Base-by-base conservation (phyloP, 768 basidiomycete species). In the Boletellus emodensis region DNA sequence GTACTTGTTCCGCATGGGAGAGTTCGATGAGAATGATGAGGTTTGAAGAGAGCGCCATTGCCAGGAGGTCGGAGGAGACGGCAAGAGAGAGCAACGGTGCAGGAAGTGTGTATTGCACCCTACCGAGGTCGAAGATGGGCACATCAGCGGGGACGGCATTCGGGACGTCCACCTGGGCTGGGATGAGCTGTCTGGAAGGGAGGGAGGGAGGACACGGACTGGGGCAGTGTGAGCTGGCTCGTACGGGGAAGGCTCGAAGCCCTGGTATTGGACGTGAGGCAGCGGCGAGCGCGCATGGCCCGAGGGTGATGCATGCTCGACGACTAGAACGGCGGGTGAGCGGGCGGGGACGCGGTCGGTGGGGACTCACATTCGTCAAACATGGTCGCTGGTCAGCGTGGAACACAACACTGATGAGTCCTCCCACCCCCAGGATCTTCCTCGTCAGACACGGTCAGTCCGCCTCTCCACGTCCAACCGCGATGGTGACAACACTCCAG, bases 11-110 rank as follows among this genome's bases (percentile, higher is more conserved):
- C 0, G 92, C 82, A 46, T 84, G 85, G 12, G 87, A 82, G 41
- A 99, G 79, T 65, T 96, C 94, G 58, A 99, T 94, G 57, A 95
- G 80, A 43, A 94, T 82, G 40, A 97, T 75, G 30, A 79, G 63
- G 62, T 94, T 88, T 33, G 85, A 85, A 11, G 78, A 68, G 3
- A 94, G 72, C 2, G 83, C 91, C 84, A 96, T 93, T 37, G 83
- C 85, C 20, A 97, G 80, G 61, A 90, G 75, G 67, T 94, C 92
- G 22, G 89, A 94, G 58, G 86, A 85, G 48, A 94, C 87, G 39
- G 83, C 87, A 44, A 96, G 80, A 47, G 84, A 83, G 30, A 90
- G 69, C 41, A 97, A 78, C n/a, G 86, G 78, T 6, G 92, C 90
- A 26, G 91, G 88, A 37, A 93, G 85, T 4, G 84, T 82, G 64